Evolutionary conservation across 1,139 yeast genomes (phyloP).

Genomic region (Yamadazyma diospyri): DNA sequence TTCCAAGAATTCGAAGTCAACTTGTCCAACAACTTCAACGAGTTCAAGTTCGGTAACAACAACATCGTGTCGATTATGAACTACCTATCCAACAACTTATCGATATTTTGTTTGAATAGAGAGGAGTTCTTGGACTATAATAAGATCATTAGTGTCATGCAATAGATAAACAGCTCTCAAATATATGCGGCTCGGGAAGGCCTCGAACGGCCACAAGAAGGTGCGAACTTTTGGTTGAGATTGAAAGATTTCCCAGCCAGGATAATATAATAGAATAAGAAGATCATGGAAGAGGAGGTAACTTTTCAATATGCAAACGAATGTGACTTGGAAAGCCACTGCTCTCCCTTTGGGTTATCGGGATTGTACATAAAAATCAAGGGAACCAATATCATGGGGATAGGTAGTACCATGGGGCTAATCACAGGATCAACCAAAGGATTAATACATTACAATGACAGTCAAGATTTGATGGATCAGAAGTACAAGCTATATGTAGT

Average conservation of each 20-base stretch:
- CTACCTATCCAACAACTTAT: conserved; percentile 28
- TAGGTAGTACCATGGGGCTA: conserved; percentile 58
- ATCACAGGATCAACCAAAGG: conserved; percentile 54
- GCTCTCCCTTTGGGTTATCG: conserved; percentile 58
- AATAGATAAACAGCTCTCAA: too few species aligned
- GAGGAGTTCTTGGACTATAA: conserved; percentile 15
- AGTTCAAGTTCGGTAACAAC: conserved; percentile 14
- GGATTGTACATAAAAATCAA: conserved; percentile 50
- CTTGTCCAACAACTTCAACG: conserved; percentile 20
- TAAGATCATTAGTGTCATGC: conserved; percentile 2
- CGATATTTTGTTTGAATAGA: conserved; percentile 19
- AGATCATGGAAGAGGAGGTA: conserved; percentile 18
- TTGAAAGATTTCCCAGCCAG: too few species aligned
- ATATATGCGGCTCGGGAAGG: too few species aligned
- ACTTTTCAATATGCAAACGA: conserved; percentile 48
- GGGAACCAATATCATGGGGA: conserved; percentile 53
- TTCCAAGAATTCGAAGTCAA: conserved; percentile 22
- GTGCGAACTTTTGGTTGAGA: too few species aligned
- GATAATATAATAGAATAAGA: too few species aligned
- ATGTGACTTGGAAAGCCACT: conserved; percentile 54
- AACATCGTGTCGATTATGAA: conserved; percentile 25
- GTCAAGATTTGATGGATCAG: conserved; percentile 44
- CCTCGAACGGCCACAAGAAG: too few species aligned
- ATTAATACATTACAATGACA: conserved; percentile 47
- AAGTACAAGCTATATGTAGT: conserved; percentile 53